phyloP scores from a whole-genome alignment of 768 basidiomycete species.

The Trametes villosa region DNA sequence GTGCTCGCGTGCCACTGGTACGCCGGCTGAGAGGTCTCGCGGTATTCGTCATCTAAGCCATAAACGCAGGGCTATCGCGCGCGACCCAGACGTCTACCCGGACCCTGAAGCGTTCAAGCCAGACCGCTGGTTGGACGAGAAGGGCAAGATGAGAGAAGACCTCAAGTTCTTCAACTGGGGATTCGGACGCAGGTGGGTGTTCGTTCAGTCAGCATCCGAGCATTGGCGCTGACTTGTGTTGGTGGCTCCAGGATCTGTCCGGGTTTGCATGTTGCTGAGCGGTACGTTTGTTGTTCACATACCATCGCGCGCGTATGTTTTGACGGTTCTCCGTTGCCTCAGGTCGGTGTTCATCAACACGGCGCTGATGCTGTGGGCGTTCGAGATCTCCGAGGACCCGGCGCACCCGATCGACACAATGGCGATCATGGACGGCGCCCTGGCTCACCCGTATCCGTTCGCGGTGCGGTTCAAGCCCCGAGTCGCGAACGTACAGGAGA shows the following conservation, averaged over 20 bases:
- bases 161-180: slow-evolving; percentile 39
- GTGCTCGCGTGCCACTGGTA: slow-evolving; percentile 46
- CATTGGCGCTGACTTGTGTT: not conserved
- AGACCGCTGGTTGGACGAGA: slow-evolving; percentile 37
- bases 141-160: slow-evolving; percentile 34
- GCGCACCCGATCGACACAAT: slow-evolving; percentile 59
- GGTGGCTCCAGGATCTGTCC: slow-evolving; percentile 67
- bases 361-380: slow-evolving; percentile 67
- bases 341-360: slow-evolving; percentile 69
- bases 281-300: slow-evolving; percentile 25
- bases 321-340: too few species aligned
- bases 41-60: too few species aligned
- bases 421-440: slow-evolving; percentile 66
- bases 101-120: slow-evolving; percentile 39
- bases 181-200: slow-evolving; percentile 39
- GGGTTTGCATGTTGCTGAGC: slow-evolving; percentile 59
- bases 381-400: slow-evolving; percentile 57
- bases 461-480: slow-evolving; percentile 59
- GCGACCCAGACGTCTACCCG: slow-evolving; percentile 38
- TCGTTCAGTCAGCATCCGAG: not conserved
- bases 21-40: slow-evolving; percentile 6
- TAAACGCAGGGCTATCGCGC: slow-evolving; percentile 39
- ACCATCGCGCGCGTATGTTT: not conserved
- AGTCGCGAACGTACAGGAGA: slow-evolving; percentile 25
- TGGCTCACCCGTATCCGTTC: slow-evolving; percentile 68